Percentiles rank a stretch among this genome's conserved stretches.
Conservation (phyloP, 495 filamentous ascomycete genomes). For the Penicillium atrosanguineum region DNA sequence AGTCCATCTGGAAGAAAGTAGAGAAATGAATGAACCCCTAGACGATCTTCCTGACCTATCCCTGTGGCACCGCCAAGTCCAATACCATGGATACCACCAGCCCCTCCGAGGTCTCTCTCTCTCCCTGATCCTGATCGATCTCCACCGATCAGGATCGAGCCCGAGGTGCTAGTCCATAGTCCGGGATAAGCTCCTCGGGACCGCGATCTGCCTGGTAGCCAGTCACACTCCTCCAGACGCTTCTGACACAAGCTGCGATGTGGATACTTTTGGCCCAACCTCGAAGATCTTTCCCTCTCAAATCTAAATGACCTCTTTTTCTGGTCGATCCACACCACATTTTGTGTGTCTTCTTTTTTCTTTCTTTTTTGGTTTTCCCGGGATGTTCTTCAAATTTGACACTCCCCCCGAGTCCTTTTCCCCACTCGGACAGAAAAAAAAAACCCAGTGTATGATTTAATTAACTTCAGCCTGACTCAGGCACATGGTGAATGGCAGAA, state of each 20-base stretch:
- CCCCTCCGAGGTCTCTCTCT: slow-evolving; percentile 8
- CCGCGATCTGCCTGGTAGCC: slow-evolving; percentile 21
- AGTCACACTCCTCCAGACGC: slow-evolving; percentile 12
- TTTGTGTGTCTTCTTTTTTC: neutral
- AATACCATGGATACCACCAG: slow-evolving; percentile 19
- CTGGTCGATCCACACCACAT: slow-evolving; percentile 12
- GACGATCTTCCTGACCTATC: slow-evolving; percentile 23
- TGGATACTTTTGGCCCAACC: slow-evolving; percentile 9
- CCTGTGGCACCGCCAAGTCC: slow-evolving; percentile 3
- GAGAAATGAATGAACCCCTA: slow-evolving; percentile 21
- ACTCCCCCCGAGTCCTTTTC: neutral
- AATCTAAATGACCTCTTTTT: slow-evolving; percentile 1
- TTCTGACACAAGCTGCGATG: slow-evolving; percentile 18
- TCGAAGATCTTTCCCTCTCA: too few species aligned
- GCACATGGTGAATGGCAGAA: slow-evolving; percentile 21
- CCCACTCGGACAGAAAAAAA: slow-evolving; percentile 14
- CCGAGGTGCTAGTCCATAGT: slow-evolving; percentile 7
- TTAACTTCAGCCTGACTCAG: slow-evolving; percentile 29
- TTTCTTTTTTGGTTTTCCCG: neutral
- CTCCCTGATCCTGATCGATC: slow-evolving; percentile 25
- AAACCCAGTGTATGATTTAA: slow-evolving; percentile 23
- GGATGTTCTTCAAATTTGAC: neutral
- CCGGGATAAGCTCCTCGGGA: slow-evolving; percentile 22
- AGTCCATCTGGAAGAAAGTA: slow-evolving; percentile 29
- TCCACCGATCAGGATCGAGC: slow-evolving; percentile 24